Percentiles rank a stretch among this genome's conserved stretches.
Evolutionary conservation across 257 asterid genomes (phyloP).

Genomic region (Anisodus tanguticus): DNA sequence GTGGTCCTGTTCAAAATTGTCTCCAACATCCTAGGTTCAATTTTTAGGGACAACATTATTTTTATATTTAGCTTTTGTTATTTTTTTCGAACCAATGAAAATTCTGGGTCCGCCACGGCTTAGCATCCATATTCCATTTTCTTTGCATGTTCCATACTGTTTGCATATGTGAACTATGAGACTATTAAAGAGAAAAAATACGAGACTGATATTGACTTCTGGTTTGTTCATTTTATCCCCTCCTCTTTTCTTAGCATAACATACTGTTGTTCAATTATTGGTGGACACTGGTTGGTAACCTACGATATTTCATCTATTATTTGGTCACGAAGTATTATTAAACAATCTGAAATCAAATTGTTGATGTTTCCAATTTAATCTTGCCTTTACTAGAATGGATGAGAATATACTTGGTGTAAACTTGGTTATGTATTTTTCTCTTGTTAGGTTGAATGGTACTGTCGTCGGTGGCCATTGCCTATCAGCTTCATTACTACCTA

Average conservation of each 20-base stretch:
- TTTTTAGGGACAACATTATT: no score
- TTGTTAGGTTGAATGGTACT: conserved; percentile 48
- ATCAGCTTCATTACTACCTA: conserved; percentile 43
- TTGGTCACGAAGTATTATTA: not conserved
- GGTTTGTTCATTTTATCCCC: not conserved
- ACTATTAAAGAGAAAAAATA: not conserved
- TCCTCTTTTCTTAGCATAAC: conserved; percentile 4
- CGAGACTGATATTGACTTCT: conserved; percentile 11
- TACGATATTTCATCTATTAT: conserved; percentile 17
- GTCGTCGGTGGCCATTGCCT: conserved; percentile 39
- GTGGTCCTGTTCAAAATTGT: no score
- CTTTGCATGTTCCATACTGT: not conserved
- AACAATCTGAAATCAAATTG: not conserved
- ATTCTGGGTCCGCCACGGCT: no score
- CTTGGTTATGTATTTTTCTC: conserved; percentile 17
- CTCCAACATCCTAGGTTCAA: no score
- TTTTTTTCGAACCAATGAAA: no score
- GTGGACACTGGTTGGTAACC: conserved; percentile 7
- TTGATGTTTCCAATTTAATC: conserved; percentile 29
- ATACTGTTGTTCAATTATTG: not conserved
- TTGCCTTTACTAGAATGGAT: not conserved
- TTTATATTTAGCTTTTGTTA: no score
- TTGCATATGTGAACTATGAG: conserved; percentile 12
- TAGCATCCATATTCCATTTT: not conserved
- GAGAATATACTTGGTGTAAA: not conserved